These are phyloP conservation scores for Hypoxylon cercidicola DNA, from an alignment of 495 filamentous ascomycete genomes.

Conservation along the genomic window DNA sequence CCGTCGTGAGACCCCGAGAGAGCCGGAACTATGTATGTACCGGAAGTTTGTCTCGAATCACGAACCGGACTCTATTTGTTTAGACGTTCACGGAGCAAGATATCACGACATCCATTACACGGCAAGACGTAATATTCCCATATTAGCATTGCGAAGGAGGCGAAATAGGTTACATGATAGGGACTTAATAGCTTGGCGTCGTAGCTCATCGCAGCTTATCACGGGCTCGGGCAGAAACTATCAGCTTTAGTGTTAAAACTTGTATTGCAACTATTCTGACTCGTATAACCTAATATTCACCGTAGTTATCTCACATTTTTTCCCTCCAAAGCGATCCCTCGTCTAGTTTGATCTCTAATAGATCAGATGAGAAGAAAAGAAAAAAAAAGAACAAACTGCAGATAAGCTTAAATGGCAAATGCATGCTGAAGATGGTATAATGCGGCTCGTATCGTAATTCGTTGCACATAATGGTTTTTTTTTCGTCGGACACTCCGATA, in stretches of 20 bases:
- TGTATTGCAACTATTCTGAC: constrained; percentile 22
- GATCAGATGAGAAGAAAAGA: constrained; percentile 20
- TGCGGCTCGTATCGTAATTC: constrained; percentile 47
- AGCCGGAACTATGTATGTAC: constrained; percentile 13
- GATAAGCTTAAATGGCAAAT: constrained; percentile 31
- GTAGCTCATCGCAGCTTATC: constrained; percentile 5
- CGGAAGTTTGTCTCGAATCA: constrained; percentile 6
- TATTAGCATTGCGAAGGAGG: constrained; percentile 14
- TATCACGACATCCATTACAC: constrained; percentile 14
- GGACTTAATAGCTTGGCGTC: constrained; percentile 21
- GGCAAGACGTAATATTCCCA: constrained; percentile 29
- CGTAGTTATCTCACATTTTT: constrained; percentile 11
- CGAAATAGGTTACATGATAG: constrained; percentile 23
- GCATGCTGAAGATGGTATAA: constrained; percentile 42
- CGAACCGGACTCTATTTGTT: constrained; percentile 5
- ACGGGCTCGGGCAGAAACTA: constrained; percentile 13
- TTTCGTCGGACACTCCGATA: constrained; percentile 25
- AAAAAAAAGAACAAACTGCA: neutral
- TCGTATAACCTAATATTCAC: constrained; percentile 17
- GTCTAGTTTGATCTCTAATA: constrained; percentile 27
- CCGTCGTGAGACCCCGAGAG: constrained; percentile 13
- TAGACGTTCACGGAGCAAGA: neutral
- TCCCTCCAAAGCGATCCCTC: constrained; percentile 5
- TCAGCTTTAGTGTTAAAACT: constrained; percentile 22
- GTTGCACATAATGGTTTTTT: constrained; percentile 31